Evolutionary conservation across 2,329 filamentous ascomycete genomes (phyloP).

Genomic region (Colletotrichum limetticola): DNA sequence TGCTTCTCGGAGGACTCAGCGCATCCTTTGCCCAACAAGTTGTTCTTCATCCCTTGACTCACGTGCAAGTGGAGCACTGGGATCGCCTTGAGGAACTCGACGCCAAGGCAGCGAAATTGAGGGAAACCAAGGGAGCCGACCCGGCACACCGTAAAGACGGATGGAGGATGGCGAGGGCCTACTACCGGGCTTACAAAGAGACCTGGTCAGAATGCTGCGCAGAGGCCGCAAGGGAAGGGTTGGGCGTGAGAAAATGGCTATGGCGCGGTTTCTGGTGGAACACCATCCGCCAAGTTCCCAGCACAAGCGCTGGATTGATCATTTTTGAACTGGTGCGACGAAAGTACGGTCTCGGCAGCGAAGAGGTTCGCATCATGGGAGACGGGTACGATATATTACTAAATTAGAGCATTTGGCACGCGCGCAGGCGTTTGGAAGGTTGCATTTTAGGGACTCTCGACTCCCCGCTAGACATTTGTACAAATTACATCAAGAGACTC

Average conservation of each 20-base stretch:
- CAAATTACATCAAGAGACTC: background rate
- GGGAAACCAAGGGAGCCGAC: constrained; percentile 43
- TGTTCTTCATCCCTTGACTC: constrained; percentile 76
- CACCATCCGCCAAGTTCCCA: constrained; percentile 79
- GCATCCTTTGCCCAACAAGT: constrained; percentile 76
- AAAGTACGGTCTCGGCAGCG: constrained; percentile 74
- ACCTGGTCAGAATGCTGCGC: constrained; percentile 70
- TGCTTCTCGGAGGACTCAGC: constrained; percentile 74
- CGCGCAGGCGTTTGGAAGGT: constrained; percentile 23
- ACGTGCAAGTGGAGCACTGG: constrained; percentile 79
- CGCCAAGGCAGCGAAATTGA: constrained; percentile 62
- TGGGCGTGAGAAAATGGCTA: constrained; percentile 70
- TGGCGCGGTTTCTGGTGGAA: constrained; percentile 79
- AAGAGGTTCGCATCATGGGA: constrained; percentile 72
- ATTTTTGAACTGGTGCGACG: constrained; percentile 81
- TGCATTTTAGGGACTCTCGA: constrained; percentile 7
- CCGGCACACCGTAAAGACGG: constrained; percentile 47
- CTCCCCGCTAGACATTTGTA: constrained; percentile 15
- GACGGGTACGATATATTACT: constrained; percentile 80
- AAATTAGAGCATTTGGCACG: constrained; percentile 42
- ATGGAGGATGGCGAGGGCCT: constrained; percentile 69
- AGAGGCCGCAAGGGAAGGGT: constrained; percentile 66
- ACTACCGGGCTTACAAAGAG: constrained; percentile 77
- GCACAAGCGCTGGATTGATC: constrained; percentile 80
- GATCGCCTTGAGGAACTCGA: constrained; percentile 79